Evolutionary conservation across 805 yeast species (phyloP), one percentile per base, ranked within the genome.

Genomic region (Schizosaccharomyces osmophilus): DNA sequence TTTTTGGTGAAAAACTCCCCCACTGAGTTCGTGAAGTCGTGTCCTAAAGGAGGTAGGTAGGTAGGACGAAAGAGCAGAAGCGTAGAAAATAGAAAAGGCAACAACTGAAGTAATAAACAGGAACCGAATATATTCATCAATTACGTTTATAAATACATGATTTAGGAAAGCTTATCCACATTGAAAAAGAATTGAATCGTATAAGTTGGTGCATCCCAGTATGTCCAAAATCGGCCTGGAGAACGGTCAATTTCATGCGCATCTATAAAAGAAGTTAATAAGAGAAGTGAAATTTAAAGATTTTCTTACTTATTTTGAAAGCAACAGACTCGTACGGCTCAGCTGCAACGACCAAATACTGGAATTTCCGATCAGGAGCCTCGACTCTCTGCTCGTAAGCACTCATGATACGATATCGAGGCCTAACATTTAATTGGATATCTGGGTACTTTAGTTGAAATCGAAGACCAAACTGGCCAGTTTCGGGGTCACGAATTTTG

Each of bases 251-350:
- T 73, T 29, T 81, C 79, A 24, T 68, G 74, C 17, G 80, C 75
- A 1, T 95, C 95, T 13, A 22, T 13, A 19, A 24, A 26, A 17
- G 24, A 11, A 51, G 57, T 51, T 24, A 29, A n/a, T 26, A 9
- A 24, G 11, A 51, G 1, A 24, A 1, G 6, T 19, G 6, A 24
- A 24, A 1, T 15, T 2, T 4, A 17, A 24, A 3, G n/a, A 6
- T 6, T 29, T 11, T 1, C 60, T n/a, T 41, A 57, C 60, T 41
- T n/a, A 93, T 75, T 63, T 86, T 82, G 62, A 90, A 74, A 1
- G 84, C 85, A 9, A 87, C 75, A 63, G 83, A 87, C 64, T 87
- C 90, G 70, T 87, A 93, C 1, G 97, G 97, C 69, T 87, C 95
- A 2, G 84, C 93, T n/a, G 88, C 82, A 0, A 89, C 72, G 11